Percentiles rank a stretch among this genome's conserved stretches.
These are phyloP conservation scores for Baeospora myosura DNA, from an alignment of 1,284 basidiomycete species.

Conservation along the genomic window DNA sequence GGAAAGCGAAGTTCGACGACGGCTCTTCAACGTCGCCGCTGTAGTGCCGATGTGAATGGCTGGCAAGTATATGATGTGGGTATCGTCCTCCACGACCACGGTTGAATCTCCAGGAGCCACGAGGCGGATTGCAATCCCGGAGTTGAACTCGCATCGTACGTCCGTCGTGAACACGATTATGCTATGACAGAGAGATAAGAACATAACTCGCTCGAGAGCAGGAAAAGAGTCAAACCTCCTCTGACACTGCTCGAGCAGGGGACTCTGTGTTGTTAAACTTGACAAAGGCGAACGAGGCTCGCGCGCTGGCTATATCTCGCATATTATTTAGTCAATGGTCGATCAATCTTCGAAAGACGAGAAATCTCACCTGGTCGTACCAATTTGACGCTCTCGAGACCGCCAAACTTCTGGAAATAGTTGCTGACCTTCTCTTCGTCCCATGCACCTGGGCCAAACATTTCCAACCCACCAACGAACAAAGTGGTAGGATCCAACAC, in stretches of 20 bases:
- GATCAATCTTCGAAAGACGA: slow-evolving; percentile 2
- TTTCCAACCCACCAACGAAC: slow-evolving; percentile 69
- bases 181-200: slow-evolving; percentile 32
- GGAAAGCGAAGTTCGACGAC: too few relatives aligned
- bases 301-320: slow-evolving; percentile 41
- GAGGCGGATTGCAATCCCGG: slow-evolving; percentile 48
- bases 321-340: slow-evolving; percentile 1
- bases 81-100: slow-evolving; percentile 27
- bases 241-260: slow-evolving; percentile 50
- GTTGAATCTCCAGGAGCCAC: slow-evolving; percentile 34
- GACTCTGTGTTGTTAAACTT: slow-evolving; percentile 56
- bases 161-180: slow-evolving; percentile 60
- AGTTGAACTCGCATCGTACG: slow-evolving; percentile 67
- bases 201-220: background rate
- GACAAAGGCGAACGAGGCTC: slow-evolving; percentile 68
- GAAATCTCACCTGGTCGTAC: slow-evolving; percentile 50
- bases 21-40: too few relatives aligned
- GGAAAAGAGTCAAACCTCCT: slow-evolving; percentile 40
- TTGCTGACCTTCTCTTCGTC: slow-evolving; percentile 50
- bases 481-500: slow-evolving; percentile 59
- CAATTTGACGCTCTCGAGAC: slow-evolving; percentile 53
- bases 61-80: slow-evolving; percentile 20
- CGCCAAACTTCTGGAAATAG: slow-evolving; percentile 58
- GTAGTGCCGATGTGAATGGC: slow-evolving; percentile 21
- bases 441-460: slow-evolving; percentile 56